Conservation (phyloP, 78 protist species). For the Dictyostelium brefeldianum region DNA sequence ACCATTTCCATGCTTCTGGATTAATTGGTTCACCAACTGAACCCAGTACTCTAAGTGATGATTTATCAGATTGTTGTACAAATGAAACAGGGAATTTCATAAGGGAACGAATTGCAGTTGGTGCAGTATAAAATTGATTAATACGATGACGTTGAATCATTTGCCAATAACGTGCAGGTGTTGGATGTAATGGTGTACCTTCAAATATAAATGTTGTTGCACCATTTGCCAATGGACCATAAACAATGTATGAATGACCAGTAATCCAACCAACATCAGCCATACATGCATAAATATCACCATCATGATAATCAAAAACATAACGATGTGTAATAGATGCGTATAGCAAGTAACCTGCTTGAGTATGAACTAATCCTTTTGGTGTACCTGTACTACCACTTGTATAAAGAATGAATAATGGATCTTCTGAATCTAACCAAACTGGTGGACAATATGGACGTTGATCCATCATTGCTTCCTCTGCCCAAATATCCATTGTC, state of each 20-base stretch:
- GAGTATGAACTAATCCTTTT: slow-evolving; percentile 96
- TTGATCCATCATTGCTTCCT: slow-evolving; percentile 70
- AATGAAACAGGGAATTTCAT: slow-evolving; percentile 90
- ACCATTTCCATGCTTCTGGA: slow-evolving; percentile 97
- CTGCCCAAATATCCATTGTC: slow-evolving; percentile 59
- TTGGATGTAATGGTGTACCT: slow-evolving; percentile 95
- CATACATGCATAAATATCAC: slow-evolving; percentile 97
- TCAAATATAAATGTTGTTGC: slow-evolving; percentile 97
- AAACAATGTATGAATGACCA: slow-evolving; percentile 98
- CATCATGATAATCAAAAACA: slow-evolving; percentile 94
- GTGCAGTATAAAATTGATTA: slow-evolving; percentile 98
- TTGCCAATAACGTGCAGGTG: slow-evolving; percentile 94
- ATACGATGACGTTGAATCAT: slow-evolving; percentile 91
- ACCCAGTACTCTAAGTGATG: slow-evolving; percentile 91
- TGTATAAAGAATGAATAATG: slow-evolving; percentile 98
- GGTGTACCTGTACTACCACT: slow-evolving; percentile 98
- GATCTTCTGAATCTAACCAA: slow-evolving; percentile 92
- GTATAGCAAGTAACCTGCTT: slow-evolving; percentile 92
- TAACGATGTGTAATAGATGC: slow-evolving; percentile 88
- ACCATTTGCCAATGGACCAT: slow-evolving; percentile 97
- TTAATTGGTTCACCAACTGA: slow-evolving; percentile 98
- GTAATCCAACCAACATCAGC: slow-evolving; percentile 99
- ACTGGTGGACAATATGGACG: slow-evolving; percentile 82
- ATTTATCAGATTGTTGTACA: slow-evolving; percentile 70
- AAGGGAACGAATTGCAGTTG: slow-evolving; percentile 97